Conservation (phyloP, 768 basidiomycete genomes). For the Termitomyces sp. region DNA sequence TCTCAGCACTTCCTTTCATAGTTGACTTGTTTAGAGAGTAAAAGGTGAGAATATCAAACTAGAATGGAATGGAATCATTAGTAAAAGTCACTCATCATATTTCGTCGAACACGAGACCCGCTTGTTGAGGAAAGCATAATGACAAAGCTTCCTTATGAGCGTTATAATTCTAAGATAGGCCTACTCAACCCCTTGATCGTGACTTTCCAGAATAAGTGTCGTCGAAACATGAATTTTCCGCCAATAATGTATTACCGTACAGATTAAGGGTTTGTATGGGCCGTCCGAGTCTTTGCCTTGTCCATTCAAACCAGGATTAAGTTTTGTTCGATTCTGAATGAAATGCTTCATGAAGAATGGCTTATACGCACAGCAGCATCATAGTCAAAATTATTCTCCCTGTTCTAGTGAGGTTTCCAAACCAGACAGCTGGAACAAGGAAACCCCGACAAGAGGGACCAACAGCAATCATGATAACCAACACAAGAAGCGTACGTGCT, state of each 20-base stretch:
- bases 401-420: slow-evolving; percentile 39
- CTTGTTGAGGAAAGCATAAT: background rate
- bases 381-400: slow-evolving; percentile 52
- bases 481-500: slow-evolving; percentile 26
- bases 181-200: background rate
- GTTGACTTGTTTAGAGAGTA: background rate
- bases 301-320: background rate
- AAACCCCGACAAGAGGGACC: slow-evolving; percentile 59
- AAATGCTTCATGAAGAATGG: background rate
- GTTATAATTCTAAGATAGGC: background rate
- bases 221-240: background rate
- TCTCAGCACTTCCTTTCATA: background rate
- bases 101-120: background rate
- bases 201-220: background rate
- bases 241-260: background rate
- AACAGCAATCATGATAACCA: slow-evolving; percentile 44
- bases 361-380: slow-evolving; percentile 16
- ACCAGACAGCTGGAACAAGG: slow-evolving; percentile 26
- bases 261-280: background rate
- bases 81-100: background rate
- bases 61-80: background rate
- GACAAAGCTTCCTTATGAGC: background rate
- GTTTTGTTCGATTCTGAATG: background rate
- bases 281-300: background rate
- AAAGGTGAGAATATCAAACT: background rate